These are phyloP conservation scores for Leccinum subrobustum DNA, from an alignment of 1,284 basidiomycete genomes.

Conservation along the genomic window DNA sequence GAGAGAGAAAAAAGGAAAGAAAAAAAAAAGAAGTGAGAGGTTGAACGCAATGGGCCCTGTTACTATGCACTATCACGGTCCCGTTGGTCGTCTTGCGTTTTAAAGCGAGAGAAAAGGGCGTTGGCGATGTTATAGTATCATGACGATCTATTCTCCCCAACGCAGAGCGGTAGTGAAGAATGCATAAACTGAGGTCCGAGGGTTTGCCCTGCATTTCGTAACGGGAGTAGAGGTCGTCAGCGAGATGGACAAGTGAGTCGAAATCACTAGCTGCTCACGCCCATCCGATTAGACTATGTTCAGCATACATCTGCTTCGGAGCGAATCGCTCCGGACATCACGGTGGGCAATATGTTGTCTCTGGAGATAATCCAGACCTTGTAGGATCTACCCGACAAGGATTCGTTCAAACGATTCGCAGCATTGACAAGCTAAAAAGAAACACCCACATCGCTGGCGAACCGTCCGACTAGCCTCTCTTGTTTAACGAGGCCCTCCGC, in stretches of 20 bases:
- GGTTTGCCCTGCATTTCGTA: slow-evolving; percentile 18
- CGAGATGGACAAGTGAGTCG: slow-evolving; percentile 26
- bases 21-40: no score
- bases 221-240: slow-evolving; percentile 25
- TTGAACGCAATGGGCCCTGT: no score
- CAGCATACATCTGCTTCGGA: background rate
- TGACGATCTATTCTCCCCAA: slow-evolving; percentile 21
- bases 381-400: slow-evolving; percentile 46
- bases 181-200: slow-evolving; percentile 26
- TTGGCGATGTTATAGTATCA: slow-evolving; percentile 12
- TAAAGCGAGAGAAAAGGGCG: no score
- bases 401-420: background rate
- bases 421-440: slow-evolving; percentile 3
- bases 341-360: slow-evolving; percentile 68
- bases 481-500: slow-evolving; percentile 57
- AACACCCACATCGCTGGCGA: slow-evolving; percentile 67
- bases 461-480: slow-evolving; percentile 66
- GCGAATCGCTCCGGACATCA: slow-evolving; percentile 68
- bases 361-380: slow-evolving; percentile 63
- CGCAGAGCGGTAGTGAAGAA: slow-evolving; percentile 29
- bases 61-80: no score
- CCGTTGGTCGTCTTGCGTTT: no score
- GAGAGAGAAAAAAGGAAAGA: no score
- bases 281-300: slow-evolving; percentile 17
- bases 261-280: slow-evolving; percentile 22